These are phyloP conservation scores for Capsicum pubescens DNA, from an alignment of 257 asterid species.

Conservation along the genomic window DNA sequence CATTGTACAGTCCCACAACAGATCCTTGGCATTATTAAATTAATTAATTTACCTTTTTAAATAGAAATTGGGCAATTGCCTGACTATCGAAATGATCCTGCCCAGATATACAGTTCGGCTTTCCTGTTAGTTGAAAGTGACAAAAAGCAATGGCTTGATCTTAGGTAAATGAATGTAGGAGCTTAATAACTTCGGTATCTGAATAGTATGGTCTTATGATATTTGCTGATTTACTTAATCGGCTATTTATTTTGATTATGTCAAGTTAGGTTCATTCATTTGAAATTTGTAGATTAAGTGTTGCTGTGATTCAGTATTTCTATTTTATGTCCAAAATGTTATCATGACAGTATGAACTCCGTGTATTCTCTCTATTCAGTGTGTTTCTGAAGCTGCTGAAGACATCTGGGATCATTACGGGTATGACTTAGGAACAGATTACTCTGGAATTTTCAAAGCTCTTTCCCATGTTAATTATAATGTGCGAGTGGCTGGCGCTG, in stretches of 20 bases:
- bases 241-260: not conserved
- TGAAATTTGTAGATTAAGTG: not conserved
- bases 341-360: slow-evolving; percentile 18
- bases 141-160: slow-evolving; percentile 3
- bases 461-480: slow-evolving; percentile 85
- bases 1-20: slow-evolving; percentile 11
- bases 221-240: slow-evolving; percentile 11
- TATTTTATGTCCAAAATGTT: slow-evolving; percentile 25
- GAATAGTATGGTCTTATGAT: slow-evolving; percentile 22
- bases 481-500: slow-evolving; percentile 95
- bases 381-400: slow-evolving; percentile 92
- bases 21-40: not conserved
- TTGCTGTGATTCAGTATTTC: not conserved
- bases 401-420: slow-evolving; percentile 92
- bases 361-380: slow-evolving; percentile 45
- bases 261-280: slow-evolving; percentile 13
- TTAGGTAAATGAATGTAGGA: not conserved
- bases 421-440: slow-evolving; percentile 85
- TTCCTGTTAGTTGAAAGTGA: slow-evolving; percentile 14
- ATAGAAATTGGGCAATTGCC: slow-evolving; percentile 14
- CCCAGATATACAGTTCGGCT: not conserved
- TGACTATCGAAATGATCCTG: not conserved
- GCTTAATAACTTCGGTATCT: slow-evolving; percentile 18
- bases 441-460: slow-evolving; percentile 79
- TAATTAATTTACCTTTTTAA: not conserved